Percentiles rank a stretch among this genome's conserved stretches.
These are phyloP conservation scores for Neovahlkampfia damariscottae DNA, from an alignment of 78 protist species.

Conservation along the genomic window DNA sequence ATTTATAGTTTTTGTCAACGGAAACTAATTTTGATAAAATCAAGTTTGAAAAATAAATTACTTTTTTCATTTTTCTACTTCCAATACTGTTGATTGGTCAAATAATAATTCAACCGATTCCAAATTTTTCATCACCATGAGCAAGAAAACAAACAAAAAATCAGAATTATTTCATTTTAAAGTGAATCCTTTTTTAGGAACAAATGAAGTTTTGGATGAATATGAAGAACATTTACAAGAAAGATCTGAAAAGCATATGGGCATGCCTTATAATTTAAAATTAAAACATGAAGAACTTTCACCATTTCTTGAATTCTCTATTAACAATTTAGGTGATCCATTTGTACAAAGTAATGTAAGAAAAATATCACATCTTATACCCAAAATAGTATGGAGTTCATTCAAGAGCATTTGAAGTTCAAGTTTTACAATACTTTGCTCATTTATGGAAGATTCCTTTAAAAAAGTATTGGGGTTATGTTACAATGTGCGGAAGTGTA, in stretches of 20 bases:
- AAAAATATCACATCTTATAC: no score
- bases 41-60: no score
- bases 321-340: conserved; percentile 9
- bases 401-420: not conserved
- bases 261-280: not conserved
- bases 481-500: conserved; percentile 9
- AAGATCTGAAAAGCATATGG: not conserved
- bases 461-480: conserved; percentile 12
- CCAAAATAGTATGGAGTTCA: not conserved
- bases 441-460: conserved; percentile 1
- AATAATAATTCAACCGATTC: no score
- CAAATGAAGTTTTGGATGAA: not conserved
- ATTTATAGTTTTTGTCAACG: no score
- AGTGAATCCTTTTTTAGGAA: no score
- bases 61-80: no score
- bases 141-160: no score
- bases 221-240: conserved; percentile 6
- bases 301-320: not conserved
- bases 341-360: not conserved
- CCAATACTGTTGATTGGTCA: no score
- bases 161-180: no score
- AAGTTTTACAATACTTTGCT: conserved; percentile 2
- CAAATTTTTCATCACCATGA: no score
- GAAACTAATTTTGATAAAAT: no score
- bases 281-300: not conserved